A percentile compares a stretch with the other conserved stretches of the same genome.
These are phyloP conservation scores for Didymellaceae sp. DNA, from an alignment of 2,329 filamentous ascomycete genomes.

Conservation along the genomic window DNA sequence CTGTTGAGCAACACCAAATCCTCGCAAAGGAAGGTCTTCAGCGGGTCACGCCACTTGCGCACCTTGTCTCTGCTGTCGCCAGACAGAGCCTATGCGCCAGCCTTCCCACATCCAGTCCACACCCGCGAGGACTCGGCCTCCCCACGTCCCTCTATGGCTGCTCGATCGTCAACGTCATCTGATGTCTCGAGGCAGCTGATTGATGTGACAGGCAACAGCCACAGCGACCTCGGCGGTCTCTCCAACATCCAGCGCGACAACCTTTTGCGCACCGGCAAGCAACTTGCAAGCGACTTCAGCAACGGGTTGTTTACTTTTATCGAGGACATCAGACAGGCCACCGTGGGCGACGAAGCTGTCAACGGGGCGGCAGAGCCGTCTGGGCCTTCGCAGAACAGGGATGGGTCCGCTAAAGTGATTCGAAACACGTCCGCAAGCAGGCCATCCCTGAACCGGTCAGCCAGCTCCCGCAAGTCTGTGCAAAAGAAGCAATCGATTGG, in stretches of 20 bases:
- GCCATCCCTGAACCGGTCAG: conserved; percentile 38
- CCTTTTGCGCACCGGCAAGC: conserved; percentile 62
- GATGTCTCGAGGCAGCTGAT: conserved; percentile 39
- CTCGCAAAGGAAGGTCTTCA: conserved; percentile 66
- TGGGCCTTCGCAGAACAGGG: conserved; percentile 35
- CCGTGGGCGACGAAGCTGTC: conserved; percentile 89
- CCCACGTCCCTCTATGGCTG: conserved; percentile 21
- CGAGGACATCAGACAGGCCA: conserved; percentile 93
- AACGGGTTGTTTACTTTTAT: conserved; percentile 93
- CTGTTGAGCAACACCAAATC: conserved; percentile 61
- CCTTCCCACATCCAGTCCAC: conserved; percentile 49
- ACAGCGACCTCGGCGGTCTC: conserved; percentile 40
- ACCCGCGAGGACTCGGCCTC: conserved; percentile 33
- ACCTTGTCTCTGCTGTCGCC: conserved; percentile 84
- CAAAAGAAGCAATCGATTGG: conserved; percentile 46
- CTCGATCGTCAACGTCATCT: conserved; percentile 41
- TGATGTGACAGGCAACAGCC: conserved; percentile 34
- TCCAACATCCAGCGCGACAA: conserved; percentile 46
- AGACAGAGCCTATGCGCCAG: conserved; percentile 46
- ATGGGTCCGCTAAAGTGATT: conserved; percentile 33
- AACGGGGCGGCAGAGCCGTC: conserved; percentile 46
- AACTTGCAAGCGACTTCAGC: conserved; percentile 87
- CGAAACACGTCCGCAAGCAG: conserved; percentile 41
- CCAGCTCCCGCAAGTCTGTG: conserved; percentile 42
- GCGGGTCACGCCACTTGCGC: conserved; percentile 66